phyloP scores from a whole-genome alignment of 2,329 filamentous ascomycete genomes.

The Samsoniella hepiali region DNA sequence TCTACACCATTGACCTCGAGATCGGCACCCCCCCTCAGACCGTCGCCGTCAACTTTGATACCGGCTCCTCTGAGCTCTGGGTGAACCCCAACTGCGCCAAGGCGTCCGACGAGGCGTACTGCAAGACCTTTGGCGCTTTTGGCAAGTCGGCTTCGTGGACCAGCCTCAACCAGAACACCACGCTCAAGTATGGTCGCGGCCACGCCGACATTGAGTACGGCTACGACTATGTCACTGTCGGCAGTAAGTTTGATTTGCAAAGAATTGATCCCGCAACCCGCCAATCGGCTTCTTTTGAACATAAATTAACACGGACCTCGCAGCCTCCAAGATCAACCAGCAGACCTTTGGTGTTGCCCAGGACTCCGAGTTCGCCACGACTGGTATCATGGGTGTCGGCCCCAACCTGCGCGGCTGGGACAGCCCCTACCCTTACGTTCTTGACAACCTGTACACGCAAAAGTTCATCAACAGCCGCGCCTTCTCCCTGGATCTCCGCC shows the following conservation, averaged over 20 bases:
- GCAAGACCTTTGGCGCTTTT: slow-evolving; percentile 31
- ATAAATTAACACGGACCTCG: background rate
- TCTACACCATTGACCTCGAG: slow-evolving; percentile 38
- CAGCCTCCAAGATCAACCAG: slow-evolving; percentile 32
- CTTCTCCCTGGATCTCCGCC: slow-evolving; percentile 35
- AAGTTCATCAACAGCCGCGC: slow-evolving; percentile 37
- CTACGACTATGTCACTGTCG: slow-evolving; percentile 33
- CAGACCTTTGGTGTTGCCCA: slow-evolving; percentile 38
- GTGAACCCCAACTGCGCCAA: slow-evolving; percentile 40
- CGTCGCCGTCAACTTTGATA: slow-evolving; percentile 41
- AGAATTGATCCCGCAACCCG: background rate
- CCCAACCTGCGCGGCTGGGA: slow-evolving; percentile 35
- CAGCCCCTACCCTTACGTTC: slow-evolving; percentile 32
- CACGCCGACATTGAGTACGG: slow-evolving; percentile 33
- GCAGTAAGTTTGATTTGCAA: slow-evolving; percentile 28
- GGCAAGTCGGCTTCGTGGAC: slow-evolving; percentile 30
- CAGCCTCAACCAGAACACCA: slow-evolving; percentile 26
- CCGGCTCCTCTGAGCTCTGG: slow-evolving; percentile 41
- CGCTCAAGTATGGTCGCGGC: slow-evolving; percentile 33
- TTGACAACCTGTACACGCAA: slow-evolving; percentile 35
- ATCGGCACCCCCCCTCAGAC: slow-evolving; percentile 38
- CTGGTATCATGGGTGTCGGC: slow-evolving; percentile 36
- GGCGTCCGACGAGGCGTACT: slow-evolving; percentile 28
- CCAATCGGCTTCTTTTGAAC: too few species aligned
- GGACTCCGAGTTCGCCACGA: slow-evolving; percentile 28